A percentile compares a stretch with the other conserved stretches of the same genome.
phyloP scores from a whole-genome alignment of 441 rosid species.

The Flueggea neowawraea region DNA sequence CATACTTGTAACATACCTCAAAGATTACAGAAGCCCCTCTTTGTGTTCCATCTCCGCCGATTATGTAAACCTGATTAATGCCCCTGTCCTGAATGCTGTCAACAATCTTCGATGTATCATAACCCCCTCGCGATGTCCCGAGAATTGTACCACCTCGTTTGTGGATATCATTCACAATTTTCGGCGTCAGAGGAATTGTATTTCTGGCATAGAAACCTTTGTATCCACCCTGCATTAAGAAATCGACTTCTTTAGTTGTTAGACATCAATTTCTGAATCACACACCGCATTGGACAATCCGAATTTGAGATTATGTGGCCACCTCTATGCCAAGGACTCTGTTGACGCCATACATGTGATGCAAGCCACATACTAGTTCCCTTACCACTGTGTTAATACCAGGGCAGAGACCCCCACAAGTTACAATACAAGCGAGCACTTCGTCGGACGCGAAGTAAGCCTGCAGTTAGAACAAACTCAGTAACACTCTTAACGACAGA shows the following conservation, averaged over 20 bases:
- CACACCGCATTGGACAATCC: too few species aligned
- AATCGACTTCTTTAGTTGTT: background rate
- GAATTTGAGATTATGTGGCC: conserved; percentile 11
- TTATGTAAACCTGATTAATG: conserved; percentile 53
- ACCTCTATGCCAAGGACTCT: conserved; percentile 77
- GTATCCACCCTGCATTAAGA: conserved; percentile 47
- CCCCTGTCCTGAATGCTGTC: conserved; percentile 63
- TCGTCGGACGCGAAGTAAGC: conserved; percentile 66
- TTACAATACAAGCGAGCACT: conserved; percentile 84
- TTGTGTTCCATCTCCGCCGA: conserved; percentile 65
- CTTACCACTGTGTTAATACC: conserved; percentile 91
- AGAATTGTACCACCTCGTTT: conserved; percentile 58
- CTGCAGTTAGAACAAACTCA: conserved; percentile 19
- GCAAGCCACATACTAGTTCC: conserved; percentile 80
- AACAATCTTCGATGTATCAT: conserved; percentile 52
- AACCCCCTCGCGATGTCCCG: conserved; percentile 52
- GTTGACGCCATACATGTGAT: conserved; percentile 76
- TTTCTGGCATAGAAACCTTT: conserved; percentile 52
- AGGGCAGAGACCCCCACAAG: conserved; percentile 95
- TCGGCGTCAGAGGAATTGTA: conserved; percentile 39
- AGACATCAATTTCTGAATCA: too few species aligned
- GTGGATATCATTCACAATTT: conserved; percentile 48
- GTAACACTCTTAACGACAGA: background rate
- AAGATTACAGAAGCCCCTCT: conserved; percentile 43
- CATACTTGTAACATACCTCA: conserved; percentile 22